Evolutionary conservation across 441 rosid genomes (phyloP).

Genomic region (Erodium moschatum): DNA sequence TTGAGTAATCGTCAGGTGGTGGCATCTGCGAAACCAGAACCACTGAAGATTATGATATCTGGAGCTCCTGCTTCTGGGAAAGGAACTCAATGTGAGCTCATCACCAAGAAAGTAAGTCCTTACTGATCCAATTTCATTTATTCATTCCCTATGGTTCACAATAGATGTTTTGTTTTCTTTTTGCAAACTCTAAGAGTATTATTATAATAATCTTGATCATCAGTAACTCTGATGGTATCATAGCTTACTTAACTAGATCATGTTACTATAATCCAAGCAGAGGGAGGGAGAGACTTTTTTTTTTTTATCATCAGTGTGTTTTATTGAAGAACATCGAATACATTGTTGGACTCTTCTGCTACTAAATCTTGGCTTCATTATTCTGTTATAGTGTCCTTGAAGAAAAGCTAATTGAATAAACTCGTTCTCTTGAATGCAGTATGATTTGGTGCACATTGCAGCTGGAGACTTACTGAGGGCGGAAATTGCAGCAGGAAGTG

Average conservation of each 20-base stretch:
- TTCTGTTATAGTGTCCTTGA: slow-evolving; percentile 12
- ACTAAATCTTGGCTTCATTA: not conserved
- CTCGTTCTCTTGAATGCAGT: slow-evolving; percentile 51
- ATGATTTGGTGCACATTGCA: slow-evolving; percentile 79
- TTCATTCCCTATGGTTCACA: not conserved
- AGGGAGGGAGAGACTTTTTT: too few relatives aligned
- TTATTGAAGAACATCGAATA: not conserved
- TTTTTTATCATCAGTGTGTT: not conserved
- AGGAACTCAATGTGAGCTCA: slow-evolving; percentile 79
- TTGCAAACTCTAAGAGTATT: not conserved
- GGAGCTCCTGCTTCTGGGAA: slow-evolving; percentile 94
- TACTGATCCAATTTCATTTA: not conserved
- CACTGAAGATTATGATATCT: slow-evolving; percentile 83
- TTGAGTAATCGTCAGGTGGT: slow-evolving; percentile 5
- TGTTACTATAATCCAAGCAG: not conserved
- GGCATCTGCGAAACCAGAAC: slow-evolving; percentile 25
- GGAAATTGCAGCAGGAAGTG: slow-evolving; percentile 70
- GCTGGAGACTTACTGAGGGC: slow-evolving; percentile 87
- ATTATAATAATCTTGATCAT: not conserved
- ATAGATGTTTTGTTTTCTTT: not conserved
- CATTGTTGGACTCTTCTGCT: not conserved
- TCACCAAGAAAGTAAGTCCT: slow-evolving; percentile 2
- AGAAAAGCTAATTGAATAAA: slow-evolving; percentile 32
- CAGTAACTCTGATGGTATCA: too few relatives aligned
- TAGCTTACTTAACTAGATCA: not conserved